A percentile compares a stretch with the other conserved stretches of the same genome.
phyloP scores from a whole-genome alignment of 306 rosid species.

The Citrullus amarus region DNA sequence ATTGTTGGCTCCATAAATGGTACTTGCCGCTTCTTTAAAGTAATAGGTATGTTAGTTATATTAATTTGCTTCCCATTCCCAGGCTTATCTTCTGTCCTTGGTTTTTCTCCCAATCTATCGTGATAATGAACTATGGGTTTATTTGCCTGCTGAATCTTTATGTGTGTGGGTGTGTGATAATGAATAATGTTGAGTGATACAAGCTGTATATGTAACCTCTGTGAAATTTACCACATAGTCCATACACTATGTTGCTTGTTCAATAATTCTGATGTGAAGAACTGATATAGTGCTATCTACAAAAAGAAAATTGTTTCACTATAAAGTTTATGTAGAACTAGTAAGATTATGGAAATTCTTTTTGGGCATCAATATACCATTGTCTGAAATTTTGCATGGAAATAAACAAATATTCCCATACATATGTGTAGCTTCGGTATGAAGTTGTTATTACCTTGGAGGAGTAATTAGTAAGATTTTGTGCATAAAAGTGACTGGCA shows the following conservation, averaged over 20 bases:
- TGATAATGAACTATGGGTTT: not conserved
- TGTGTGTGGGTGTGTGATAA: not conserved
- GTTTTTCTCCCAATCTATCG: not conserved
- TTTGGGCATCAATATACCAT: not conserved
- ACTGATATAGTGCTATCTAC: not conserved
- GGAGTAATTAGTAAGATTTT: not conserved
- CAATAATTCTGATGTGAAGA: not conserved
- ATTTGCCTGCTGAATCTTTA: not conserved
- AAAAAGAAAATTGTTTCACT: not conserved
- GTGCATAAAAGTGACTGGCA: not conserved
- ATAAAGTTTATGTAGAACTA: not conserved
- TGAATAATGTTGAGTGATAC: not conserved
- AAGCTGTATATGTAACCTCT: not conserved
- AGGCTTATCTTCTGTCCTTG: not conserved
- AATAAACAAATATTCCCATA: not conserved
- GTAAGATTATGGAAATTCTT: not conserved
- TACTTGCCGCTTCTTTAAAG: slow-evolving; percentile 55
- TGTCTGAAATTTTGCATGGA: not conserved
- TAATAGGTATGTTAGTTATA: slow-evolving; percentile 48
- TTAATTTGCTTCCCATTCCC: not conserved
- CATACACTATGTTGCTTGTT: not conserved
- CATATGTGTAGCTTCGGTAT: not conserved
- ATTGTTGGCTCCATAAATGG: slow-evolving; percentile 76
- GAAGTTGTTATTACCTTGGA: not conserved
- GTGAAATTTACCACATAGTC: not conserved